These are phyloP conservation scores for Delonix regia DNA, from an alignment of 306 rosid species.

Conservation along the genomic window DNA sequence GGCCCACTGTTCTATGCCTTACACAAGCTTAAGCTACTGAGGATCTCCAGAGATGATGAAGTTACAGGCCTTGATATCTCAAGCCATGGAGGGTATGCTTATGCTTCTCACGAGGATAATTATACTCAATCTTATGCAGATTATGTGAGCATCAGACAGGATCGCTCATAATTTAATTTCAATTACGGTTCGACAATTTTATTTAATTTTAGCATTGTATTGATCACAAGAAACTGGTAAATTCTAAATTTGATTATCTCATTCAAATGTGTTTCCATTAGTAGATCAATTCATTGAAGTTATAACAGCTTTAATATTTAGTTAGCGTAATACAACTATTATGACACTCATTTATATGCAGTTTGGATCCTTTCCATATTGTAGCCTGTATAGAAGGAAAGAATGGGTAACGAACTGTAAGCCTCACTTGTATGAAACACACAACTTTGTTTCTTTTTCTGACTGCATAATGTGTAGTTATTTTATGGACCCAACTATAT, in stretches of 20 bases:
- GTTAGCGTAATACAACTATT: not conserved
- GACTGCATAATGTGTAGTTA: no score
- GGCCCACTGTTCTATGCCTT: constrained; percentile 61
- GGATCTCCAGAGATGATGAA: constrained; percentile 59
- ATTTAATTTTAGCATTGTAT: not conserved
- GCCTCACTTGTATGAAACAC: no score
- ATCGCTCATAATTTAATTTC: constrained; percentile 22
- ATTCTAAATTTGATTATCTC: not conserved
- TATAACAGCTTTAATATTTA: not conserved
- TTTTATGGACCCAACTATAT: no score
- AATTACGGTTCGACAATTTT: not conserved
- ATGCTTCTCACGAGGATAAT: constrained; percentile 45
- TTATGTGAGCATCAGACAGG: constrained; percentile 34
- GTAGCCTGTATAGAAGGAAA: no score
- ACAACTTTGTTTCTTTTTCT: no score
- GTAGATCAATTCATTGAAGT: not conserved
- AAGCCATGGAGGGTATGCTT: constrained; percentile 75
- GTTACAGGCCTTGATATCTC: constrained; percentile 75
- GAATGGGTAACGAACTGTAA: no score
- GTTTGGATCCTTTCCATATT: no score
- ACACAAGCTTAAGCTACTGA: constrained; percentile 52
- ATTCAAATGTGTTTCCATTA: not conserved
- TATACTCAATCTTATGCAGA: constrained; percentile 40
- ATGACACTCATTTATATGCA: no score
- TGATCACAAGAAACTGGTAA: not conserved